These are phyloP conservation scores for Penicillium odoratum DNA, from an alignment of 495 filamentous ascomycete genomes.

Conservation along the genomic window DNA sequence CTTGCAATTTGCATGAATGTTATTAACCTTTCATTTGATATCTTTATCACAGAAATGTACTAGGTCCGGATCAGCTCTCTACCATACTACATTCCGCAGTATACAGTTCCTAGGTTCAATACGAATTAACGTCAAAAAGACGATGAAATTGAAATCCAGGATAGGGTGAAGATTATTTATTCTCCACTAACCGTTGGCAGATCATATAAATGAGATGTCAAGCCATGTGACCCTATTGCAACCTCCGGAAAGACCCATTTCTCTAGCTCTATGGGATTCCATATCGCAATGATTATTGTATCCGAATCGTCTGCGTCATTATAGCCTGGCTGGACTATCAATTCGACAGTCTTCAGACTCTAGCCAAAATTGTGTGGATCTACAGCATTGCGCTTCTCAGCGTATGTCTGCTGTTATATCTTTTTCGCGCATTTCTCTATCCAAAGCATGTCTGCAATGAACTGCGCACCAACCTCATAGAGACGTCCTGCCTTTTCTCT, in stretches of 20 bases:
- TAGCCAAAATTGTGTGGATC: slow-evolving; percentile 36
- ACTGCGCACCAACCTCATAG: slow-evolving; percentile 22
- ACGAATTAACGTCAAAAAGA: not conserved
- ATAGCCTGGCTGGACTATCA: slow-evolving; percentile 34
- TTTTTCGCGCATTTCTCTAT: slow-evolving; percentile 28
- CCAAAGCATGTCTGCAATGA: slow-evolving; percentile 25
- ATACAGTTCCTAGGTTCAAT: not conserved
- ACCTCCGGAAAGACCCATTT: slow-evolving; percentile 14
- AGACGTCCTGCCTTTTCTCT: slow-evolving; percentile 35
- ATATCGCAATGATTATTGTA: slow-evolving; percentile 34
- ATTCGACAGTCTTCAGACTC: slow-evolving; percentile 26
- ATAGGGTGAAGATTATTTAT: not conserved
- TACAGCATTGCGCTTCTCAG: slow-evolving; percentile 29
- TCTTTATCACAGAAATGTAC: not conserved
- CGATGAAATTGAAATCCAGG: not conserved
- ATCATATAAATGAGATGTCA: not conserved
- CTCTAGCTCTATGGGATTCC: slow-evolving; percentile 31
- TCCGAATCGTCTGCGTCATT: slow-evolving; percentile 29
- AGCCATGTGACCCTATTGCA: not conserved
- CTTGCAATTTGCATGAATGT: not conserved
- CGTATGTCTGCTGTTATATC: slow-evolving; percentile 24
- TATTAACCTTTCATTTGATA: not conserved
- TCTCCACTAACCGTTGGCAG: not conserved
- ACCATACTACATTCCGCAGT: not conserved
- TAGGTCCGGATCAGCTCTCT: not conserved